A percentile compares a stretch with the other conserved stretches of the same genome.
These are phyloP conservation scores for Ustilago vetiveriae DNA, from an alignment of 1,284 basidiomycete species.

Conservation along the genomic window DNA sequence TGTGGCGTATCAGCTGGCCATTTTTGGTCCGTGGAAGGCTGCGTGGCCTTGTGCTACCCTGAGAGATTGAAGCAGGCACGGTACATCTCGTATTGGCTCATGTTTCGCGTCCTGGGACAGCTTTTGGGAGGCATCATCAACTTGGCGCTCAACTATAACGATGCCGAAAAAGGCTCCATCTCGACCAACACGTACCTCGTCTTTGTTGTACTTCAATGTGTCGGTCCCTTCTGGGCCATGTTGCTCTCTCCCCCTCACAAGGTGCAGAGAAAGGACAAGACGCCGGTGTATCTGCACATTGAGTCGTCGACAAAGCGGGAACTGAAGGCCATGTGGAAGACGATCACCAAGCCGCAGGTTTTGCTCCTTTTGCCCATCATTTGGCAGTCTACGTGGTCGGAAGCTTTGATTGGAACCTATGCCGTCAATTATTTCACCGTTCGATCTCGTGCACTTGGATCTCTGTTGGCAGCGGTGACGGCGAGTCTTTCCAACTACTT, in stretches of 20 bases:
- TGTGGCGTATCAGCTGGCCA: slow-evolving; percentile 67
- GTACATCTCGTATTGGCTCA: slow-evolving; percentile 67
- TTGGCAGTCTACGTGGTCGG: slow-evolving; percentile 58
- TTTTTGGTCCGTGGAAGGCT: slow-evolving; percentile 63
- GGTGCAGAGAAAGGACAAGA: slow-evolving; percentile 66
- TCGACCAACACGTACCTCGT: slow-evolving; percentile 67
- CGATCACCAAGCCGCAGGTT: slow-evolving; percentile 43
- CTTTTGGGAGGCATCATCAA: slow-evolving; percentile 67
- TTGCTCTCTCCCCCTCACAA: slow-evolving; percentile 64
- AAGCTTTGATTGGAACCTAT: slow-evolving; percentile 62
- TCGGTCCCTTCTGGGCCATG: slow-evolving; percentile 64
- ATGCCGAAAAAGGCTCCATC: slow-evolving; percentile 61
- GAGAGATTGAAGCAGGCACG: slow-evolving; percentile 61
- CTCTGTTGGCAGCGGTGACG: slow-evolving; percentile 64
- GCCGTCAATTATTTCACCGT: slow-evolving; percentile 59
- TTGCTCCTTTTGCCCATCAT: slow-evolving; percentile 59
- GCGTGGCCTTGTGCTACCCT: slow-evolving; percentile 61
- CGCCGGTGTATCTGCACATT: slow-evolving; percentile 63
- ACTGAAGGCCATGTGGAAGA: slow-evolving; percentile 55
- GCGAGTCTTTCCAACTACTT: slow-evolving; percentile 62
- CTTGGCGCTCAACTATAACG: slow-evolving; percentile 66
- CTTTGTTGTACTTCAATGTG: slow-evolving; percentile 67
- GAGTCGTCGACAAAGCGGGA: slow-evolving; percentile 51
- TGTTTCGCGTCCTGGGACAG: slow-evolving; percentile 62
- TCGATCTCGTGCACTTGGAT: slow-evolving; percentile 65